Percentiles rank a stretch among this genome's conserved stretches.
Conservation (phyloP, 306 rosid species). For the Prunus persica region DNA sequence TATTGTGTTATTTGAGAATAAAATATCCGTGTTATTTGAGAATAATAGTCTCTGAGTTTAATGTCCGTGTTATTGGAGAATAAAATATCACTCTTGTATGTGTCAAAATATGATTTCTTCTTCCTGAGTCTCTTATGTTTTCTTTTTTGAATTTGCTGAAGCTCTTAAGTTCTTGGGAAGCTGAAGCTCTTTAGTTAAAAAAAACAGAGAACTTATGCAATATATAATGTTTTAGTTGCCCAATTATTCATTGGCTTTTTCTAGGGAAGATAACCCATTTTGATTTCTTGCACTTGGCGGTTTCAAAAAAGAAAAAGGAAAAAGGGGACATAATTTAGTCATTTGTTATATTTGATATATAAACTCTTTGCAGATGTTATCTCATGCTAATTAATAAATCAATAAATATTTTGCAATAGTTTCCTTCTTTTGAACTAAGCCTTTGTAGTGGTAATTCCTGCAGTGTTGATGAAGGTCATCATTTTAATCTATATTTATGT, state of each 20-base stretch:
- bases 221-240: neutral
- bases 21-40: neutral
- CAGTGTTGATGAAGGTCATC: slow-evolving; percentile 9
- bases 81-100: neutral
- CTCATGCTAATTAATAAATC: neutral
- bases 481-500: slow-evolving; percentile 8
- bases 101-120: neutral
- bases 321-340: neutral
- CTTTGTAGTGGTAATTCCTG: slow-evolving; percentile 1
- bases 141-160: neutral
- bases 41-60: neutral
- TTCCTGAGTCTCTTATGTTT: neutral
- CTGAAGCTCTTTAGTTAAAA: neutral
- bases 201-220: neutral
- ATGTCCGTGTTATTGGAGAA: neutral
- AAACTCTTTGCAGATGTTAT: neutral
- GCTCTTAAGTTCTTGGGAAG: neutral
- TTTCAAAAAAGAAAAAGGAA: neutral
- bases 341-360: neutral
- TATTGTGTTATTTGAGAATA: neutral
- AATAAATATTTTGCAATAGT: neutral
- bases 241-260: too few species aligned
- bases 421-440: neutral
- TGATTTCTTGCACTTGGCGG: neutral
- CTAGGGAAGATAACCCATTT: neutral